Evolutionary conservation across 495 filamentous ascomycete species (phyloP), one percentile per base, ranked within the genome.

Genomic region (Terfezia claveryi): DNA sequence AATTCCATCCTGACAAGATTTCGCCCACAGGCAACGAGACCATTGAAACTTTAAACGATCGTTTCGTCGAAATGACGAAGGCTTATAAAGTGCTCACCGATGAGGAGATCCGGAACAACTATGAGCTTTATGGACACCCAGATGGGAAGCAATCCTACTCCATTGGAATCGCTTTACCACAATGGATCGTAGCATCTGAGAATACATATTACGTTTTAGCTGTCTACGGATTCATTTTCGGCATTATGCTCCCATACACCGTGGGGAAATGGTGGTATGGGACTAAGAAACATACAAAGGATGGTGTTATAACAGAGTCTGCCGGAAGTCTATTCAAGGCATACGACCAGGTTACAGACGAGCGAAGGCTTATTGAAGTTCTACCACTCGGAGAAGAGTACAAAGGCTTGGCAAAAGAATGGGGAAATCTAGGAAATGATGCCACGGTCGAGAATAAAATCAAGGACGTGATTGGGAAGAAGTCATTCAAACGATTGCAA

Each of bases 241-340:
- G 88, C 52, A 84, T 95, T 36, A 69, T 94, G 46, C 69, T 98
- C 49, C 91, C 91, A 11, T 98, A 94, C 64, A 73, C 92, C 51
- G 92, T 96, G 38, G 91, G 91, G 27, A 83, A 81, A 37, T 98
- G 91, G 91, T 98, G 91, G 91, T 98, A 96, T 66, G 91, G 91
- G 54, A 93, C 86, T 8, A 86, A 94, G 65, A 75, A 80, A 51
- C 75, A 85, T 65, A 95, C 91, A 17, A 91, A 85, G 68, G 91
- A 98, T 69, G 81, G 82, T 58, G 82, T 96, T 36, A 73, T 93
- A 38, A 80, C 93, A 55, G 84, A 87, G 59, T 95, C 83, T 66
- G 87, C 91, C 55, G 91, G 91, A 61, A 84, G 85, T 55, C 78
- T 98, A 41, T 95, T 98, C 75, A 79, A 79, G 55, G 86, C 91